Base-by-base conservation (phyloP, 2,329 filamentous ascomycete genomes). In the Scytalidium lignicola region DNA sequence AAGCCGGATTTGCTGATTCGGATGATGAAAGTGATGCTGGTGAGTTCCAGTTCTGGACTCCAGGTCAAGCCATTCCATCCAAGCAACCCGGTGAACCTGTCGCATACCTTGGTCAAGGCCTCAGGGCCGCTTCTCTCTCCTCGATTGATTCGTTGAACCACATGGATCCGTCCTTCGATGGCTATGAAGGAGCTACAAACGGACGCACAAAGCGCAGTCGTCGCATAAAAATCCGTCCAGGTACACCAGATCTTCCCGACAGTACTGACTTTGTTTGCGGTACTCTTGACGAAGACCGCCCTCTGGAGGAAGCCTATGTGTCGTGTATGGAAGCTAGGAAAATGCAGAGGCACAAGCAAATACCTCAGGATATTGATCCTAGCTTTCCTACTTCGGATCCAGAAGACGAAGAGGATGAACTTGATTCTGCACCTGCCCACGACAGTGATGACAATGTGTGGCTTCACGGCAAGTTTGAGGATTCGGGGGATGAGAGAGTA, bases 201-300 rank as follows among this genome's bases (percentile, higher is more conserved):
- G 55, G 51, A 44, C 32, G 41, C 13, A 18, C n/a, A 20, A 58
- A 50, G 49, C 48, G 45, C 20, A 55, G 47, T 23, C 63, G 58
- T 46, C 72, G 66, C 13, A 73, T 76, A 43, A 80, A 77, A 54
- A 82, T 85, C 57, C 84, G 84, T 19, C 78, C 82, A 37, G 77
- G 78, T 20, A 88, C 86, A 1, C 88, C 89, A 2, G 90, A 96
- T 63, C 75, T 99, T 10, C 93, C 93, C 1, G 93, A 99, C 67
- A 96, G 91, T 68, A 97, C 93, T 13, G 93, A 99, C 67, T 99
- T 99, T 58, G 93, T 99, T n/a, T 97, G 93, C 62, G 93, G 93
- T 51, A 99, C 93, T 1, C 76, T 99, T 18, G 93, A 99, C 57
- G 93, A 99, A 68, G 93, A 99, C 62, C 84, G 90, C 41, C 90